Percentiles rank a stretch among this genome's conserved stretches.
phyloP scores from a whole-genome alignment of 2,329 filamentous ascomycete species.

The Leptodontidium sp. region DNA sequence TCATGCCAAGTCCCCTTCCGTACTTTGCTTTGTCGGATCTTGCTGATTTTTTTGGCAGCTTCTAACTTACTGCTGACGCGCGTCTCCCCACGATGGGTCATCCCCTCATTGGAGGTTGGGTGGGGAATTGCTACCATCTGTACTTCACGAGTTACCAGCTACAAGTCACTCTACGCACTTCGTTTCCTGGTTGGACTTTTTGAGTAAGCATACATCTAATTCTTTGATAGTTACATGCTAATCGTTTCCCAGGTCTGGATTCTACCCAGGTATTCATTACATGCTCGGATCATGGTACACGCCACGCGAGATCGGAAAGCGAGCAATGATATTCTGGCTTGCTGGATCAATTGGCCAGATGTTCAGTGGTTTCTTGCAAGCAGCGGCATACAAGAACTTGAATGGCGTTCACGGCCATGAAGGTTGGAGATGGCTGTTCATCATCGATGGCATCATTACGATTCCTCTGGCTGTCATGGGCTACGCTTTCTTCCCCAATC shows the following conservation, averaged over 20 bases:
- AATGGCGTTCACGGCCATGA: conserved; percentile 48
- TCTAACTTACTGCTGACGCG: conserved; percentile 60
- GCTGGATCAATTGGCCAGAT: conserved; percentile 61
- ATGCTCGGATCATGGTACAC: conserved; percentile 65
- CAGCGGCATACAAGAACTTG: conserved; percentile 52
- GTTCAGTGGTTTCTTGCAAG: conserved; percentile 55
- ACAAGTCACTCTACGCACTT: conserved; percentile 47
- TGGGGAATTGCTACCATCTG: conserved; percentile 40
- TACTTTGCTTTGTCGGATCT: neutral
- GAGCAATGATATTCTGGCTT: conserved; percentile 65
- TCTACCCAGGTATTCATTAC: conserved; percentile 60
- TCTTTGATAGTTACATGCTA: conserved; percentile 27
- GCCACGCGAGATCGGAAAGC: conserved; percentile 49
- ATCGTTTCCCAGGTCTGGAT: conserved; percentile 47
- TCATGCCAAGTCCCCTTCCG: too few species aligned
- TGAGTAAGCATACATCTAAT: conserved; percentile 32
- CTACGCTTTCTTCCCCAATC: conserved; percentile 42
- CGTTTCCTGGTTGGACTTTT: conserved; percentile 48
- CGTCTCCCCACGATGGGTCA: conserved; percentile 48
- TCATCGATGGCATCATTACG: conserved; percentile 50
- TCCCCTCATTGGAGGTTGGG: conserved; percentile 40
- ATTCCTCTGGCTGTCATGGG: conserved; percentile 45
- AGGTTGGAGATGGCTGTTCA: conserved; percentile 57
- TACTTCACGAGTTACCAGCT: conserved; percentile 44
- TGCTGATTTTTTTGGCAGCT: conserved; percentile 32